Percentiles rank a stretch among this genome's conserved stretches.
Evolutionary conservation across 768 basidiomycete species (phyloP).

Genomic region (Auricularia sp.): DNA sequence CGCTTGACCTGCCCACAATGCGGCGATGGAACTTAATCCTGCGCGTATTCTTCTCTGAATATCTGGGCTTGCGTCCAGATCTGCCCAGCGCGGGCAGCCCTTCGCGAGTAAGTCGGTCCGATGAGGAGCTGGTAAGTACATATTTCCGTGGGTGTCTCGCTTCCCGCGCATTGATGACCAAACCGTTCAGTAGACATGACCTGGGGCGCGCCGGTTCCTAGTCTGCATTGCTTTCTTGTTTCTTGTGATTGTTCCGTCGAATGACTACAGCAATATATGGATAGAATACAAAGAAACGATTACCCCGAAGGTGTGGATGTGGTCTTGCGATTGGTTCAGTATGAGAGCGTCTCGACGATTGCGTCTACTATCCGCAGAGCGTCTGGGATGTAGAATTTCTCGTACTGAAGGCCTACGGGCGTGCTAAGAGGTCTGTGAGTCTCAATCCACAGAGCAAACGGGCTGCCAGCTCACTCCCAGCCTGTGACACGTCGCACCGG

Average conservation of each 20-base stretch:
- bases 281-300: background rate
- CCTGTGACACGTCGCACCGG: conserved; percentile 80
- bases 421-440: conserved; percentile 34
- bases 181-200: background rate
- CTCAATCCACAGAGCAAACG: conserved; percentile 1
- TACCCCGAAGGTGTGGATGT: background rate
- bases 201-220: background rate
- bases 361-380: conserved; percentile 74
- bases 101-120: background rate
- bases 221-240: background rate
- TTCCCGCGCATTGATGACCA: background rate
- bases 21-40: conserved; percentile 83
- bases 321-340: conserved; percentile 24
- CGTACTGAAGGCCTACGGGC: conserved; percentile 76
- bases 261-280: background rate
- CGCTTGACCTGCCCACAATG: conserved; percentile 76
- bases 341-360: conserved; percentile 71
- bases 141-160: background rate
- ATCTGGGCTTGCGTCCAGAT: conserved; percentile 56
- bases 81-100: background rate
- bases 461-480: conserved; percentile 69
- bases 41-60: conserved; percentile 83
- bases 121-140: background rate
- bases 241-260: no score
- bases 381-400: conserved; percentile 90